Base-by-base conservation (phyloP, 1,284 basidiomycete species). In the Mycosarcoma mackinlayi region DNA sequence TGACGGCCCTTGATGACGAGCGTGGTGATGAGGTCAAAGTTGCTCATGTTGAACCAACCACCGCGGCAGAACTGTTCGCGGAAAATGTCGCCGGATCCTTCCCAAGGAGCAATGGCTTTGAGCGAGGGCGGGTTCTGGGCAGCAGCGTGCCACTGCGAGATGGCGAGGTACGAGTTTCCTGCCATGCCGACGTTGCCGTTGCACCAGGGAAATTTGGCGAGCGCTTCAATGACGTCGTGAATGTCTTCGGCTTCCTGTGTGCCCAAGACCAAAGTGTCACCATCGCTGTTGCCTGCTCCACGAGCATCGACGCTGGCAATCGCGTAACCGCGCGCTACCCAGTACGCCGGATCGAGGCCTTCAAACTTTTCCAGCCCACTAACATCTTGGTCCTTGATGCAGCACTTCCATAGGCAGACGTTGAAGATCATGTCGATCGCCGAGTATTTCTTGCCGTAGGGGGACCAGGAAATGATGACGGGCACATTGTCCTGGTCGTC, bases 291-390 rank as follows among this genome's bases (percentile, higher is more conserved):
- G 16, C 64, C 72, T 9, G 52, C 38, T 8, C 76, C 76, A 25
- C 76, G 73, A 6, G 61, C 57, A 38, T 77, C 76, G 33, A 78
- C 63, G 38, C 68, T 75, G 30, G 75, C 63, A 33, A 78, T 64
- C 3, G 76, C 77, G 38, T 79, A 81, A 0, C 79, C 77, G 8
- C 75, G 54, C 9, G 65, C 57, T 14, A 61, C 51, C 73, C 75
- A 78, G 33, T 63, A 59, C 14, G 77, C 77, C 11, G 79, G 77
- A 24, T 85, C 84, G 46, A 76, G 16, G 28, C 75, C 61, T 25
- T 80, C 75, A 28, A 71, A 77, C 44, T 77, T 74, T 27, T 78
- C 61, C 44, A 68, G 65, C 4, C 78, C 78, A 25, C 64, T 62
- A 19, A 74, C 38, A 42, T 54, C 44, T 62, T 57, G 37, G 55